phyloP scores from a whole-genome alignment of 176 grass and related monocot genomes.

The Metroxylon sagu region DNA sequence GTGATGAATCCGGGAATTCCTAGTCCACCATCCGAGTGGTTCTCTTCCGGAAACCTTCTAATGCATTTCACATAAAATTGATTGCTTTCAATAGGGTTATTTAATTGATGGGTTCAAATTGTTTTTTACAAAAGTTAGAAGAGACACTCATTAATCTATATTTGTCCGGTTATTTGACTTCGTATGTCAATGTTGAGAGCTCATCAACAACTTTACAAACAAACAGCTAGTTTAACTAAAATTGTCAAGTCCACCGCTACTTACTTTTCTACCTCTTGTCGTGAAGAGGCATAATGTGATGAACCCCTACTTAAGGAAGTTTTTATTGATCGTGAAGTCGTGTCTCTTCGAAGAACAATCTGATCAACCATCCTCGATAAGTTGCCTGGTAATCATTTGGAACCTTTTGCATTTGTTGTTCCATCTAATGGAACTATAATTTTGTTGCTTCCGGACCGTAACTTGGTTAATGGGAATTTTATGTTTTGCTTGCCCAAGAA shows the following conservation, averaged over 20 bases:
- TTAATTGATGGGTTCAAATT: neutral
- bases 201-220: conserved; percentile 14
- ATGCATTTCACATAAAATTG: neutral
- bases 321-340: conserved; percentile 14
- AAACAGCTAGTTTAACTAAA: conserved; percentile 25
- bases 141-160: conserved; percentile 82
- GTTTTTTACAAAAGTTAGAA: conserved; percentile 51
- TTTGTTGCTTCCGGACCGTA: too few relatives aligned
- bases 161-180: conserved; percentile 66
- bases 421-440: neutral
- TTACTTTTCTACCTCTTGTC: neutral
- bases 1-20: conserved; percentile 20
- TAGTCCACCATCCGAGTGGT: conserved; percentile 68
- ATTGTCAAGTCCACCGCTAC: neutral
- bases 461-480: too few relatives aligned
- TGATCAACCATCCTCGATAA: conserved; percentile 12
- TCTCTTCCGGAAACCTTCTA: conserved; percentile 16
- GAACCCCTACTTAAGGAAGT: too few relatives aligned
- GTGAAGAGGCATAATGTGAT: too few relatives aligned
- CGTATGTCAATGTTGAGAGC: conserved; percentile 13
- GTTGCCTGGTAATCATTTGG: conserved; percentile 24
- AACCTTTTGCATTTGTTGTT: neutral
- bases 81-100: neutral
- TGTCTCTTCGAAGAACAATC: conserved; percentile 3
- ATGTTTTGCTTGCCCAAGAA: too few relatives aligned